Conservation (phyloP, 2,329 filamentous ascomycete species). For the Colletotrichum tabaci region DNA sequence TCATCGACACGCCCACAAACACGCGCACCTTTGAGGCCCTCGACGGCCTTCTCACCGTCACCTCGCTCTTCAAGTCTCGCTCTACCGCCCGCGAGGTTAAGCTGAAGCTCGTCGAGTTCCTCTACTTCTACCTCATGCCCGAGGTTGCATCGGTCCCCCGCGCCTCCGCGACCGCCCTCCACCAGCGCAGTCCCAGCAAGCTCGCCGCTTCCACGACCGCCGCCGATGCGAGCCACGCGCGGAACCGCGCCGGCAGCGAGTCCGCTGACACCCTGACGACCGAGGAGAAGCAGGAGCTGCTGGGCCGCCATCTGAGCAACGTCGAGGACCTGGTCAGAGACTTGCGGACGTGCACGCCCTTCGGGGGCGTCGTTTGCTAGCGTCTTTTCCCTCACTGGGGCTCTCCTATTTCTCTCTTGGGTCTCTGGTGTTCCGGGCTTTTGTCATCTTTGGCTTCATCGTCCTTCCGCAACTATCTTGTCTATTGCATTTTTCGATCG, state of each 20-base stretch:
- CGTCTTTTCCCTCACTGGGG: conserved; percentile 25
- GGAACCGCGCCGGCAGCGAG: conserved; percentile 54
- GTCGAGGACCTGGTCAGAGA: conserved; percentile 90
- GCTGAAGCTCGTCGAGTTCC: conserved; percentile 94
- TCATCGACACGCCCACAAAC: conserved; percentile 89
- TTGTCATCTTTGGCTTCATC: conserved; percentile 11
- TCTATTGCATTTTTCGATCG: background rate
- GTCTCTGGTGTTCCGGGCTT: conserved; percentile 28
- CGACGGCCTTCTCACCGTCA: conserved; percentile 92
- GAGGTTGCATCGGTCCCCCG: conserved; percentile 77
- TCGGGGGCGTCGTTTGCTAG: conserved; percentile 72
- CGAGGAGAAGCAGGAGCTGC: conserved; percentile 84
- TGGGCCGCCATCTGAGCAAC: conserved; percentile 84
- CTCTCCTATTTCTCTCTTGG: conserved; percentile 2
- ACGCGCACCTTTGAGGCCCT: conserved; percentile 93
- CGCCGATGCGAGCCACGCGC: conserved; percentile 50
- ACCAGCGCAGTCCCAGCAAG: conserved; percentile 80
- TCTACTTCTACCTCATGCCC: conserved; percentile 99
- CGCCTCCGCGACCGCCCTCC: conserved; percentile 65
- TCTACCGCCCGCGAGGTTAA: conserved; percentile 91
- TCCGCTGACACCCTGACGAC: conserved; percentile 73
- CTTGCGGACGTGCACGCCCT: conserved; percentile 83
- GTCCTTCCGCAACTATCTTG: conserved; percentile 28
- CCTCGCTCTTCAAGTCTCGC: conserved; percentile 91
- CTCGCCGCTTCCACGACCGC: conserved; percentile 58